Base-by-base conservation (phyloP, 768 basidiomycete genomes). In the Leucocoprinus birnbaumii region DNA sequence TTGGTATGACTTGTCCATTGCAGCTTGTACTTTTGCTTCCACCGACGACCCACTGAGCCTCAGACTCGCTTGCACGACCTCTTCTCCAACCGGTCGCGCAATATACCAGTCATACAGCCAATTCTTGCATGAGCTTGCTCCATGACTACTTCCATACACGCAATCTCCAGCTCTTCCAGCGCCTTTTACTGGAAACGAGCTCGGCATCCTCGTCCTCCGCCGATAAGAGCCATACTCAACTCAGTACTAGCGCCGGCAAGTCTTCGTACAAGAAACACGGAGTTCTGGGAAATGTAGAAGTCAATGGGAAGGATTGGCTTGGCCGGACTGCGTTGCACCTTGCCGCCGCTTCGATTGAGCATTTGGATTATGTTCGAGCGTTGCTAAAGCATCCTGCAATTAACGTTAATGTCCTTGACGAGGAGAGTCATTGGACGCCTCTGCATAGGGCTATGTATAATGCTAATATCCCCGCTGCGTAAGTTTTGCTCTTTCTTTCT, bases 341-440 rank as follows among this genome's bases (percentile, higher is more conserved):
- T 37, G 88, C 89, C 0, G 91, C 89, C 56, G 68, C 83, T 0
- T 78, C 85, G 18, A 63, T 77, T 21, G 89, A 89, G 26, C 80
- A 83, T 44, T 68, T 91, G 60, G 89, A 93, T 62, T 98, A 89
- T 66, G 82, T 91, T 40, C 77, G 84, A 49, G 73, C 89, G 52
- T 74, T 98, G 4, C 78, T 98, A 48, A 79, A 80, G 16, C 87
- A 92, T 59, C 84, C 91, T 1, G 70, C 74, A 21, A 76, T 94
- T 66, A 86, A 89, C 54, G 83, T 93, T 61, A 98, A 98, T 61
- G 55, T 89, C 6, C 72, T 74, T 40, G 96, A 99, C 68, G 67
- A 67, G 51, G 96, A 98, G 75, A 91, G 83, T 55, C 87, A 87
- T 54, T 98, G 94, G 90, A 96, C 93, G 1, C 82, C 95, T 6